phyloP scores from a whole-genome alignment of 2,329 filamentous ascomycete species.

The Trichoderma asperellum region DNA sequence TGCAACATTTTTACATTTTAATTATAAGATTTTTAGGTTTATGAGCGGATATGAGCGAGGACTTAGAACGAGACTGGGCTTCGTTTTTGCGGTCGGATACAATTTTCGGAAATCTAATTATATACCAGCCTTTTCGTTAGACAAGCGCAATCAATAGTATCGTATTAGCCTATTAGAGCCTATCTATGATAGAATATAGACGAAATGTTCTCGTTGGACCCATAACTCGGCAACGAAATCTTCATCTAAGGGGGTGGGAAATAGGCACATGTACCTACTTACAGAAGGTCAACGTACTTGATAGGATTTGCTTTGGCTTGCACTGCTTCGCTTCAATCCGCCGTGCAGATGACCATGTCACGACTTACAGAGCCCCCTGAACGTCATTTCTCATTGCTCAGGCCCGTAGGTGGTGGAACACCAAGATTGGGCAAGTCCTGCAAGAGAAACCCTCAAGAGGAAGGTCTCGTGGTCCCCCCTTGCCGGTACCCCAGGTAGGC shows the following conservation, averaged over 20 bases:
- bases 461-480: background rate
- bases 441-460: background rate
- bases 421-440: background rate
- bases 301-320: background rate
- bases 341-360: background rate
- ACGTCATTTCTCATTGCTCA: background rate
- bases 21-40: background rate
- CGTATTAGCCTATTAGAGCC: background rate
- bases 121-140: conserved; percentile 2
- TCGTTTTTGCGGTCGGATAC: background rate
- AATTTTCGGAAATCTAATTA: background rate
- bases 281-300: background rate
- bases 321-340: background rate
- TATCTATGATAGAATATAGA: background rate
- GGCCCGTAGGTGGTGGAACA: background rate
- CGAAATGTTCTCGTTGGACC: background rate
- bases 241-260: background rate
- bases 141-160: background rate
- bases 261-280: background rate
- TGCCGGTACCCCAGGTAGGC: background rate
- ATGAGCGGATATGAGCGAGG: background rate
- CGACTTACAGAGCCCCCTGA: background rate
- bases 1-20: background rate
- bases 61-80: background rate
- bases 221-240: background rate